These are phyloP conservation scores for Leccinum subtestaceum DNA, from an alignment of 768 basidiomycete genomes.

Conservation along the genomic window DNA sequence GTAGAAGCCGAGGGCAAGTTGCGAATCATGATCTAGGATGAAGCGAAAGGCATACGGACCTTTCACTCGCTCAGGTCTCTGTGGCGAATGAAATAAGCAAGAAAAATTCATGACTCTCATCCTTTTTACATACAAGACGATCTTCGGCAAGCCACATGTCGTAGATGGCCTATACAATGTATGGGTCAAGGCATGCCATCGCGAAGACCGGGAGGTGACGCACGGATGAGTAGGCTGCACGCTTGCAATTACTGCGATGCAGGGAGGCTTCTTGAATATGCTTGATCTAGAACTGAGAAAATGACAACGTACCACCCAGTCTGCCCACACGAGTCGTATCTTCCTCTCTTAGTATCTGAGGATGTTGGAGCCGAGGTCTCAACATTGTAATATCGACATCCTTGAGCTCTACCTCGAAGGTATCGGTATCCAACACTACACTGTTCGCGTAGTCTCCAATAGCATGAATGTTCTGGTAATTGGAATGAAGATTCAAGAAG, in stretches of 20 bases:
- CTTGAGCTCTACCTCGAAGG: slow-evolving; percentile 67
- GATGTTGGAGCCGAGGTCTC: slow-evolving; percentile 85
- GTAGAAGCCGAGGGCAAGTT: slow-evolving; percentile 81
- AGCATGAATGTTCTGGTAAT: slow-evolving; percentile 74
- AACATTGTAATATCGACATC: slow-evolving; percentile 60
- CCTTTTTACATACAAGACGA: slow-evolving; percentile 56
- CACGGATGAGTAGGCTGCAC: slow-evolving; percentile 88
- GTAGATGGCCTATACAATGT: slow-evolving; percentile 48
- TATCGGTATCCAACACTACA: slow-evolving; percentile 65
- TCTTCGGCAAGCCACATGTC: slow-evolving; percentile 91
- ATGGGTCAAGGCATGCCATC: neutral
- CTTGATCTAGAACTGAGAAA: neutral
- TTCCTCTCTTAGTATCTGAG: slow-evolving; percentile 72
- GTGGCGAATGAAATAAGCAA: neutral
- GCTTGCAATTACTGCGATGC: slow-evolving; percentile 73
- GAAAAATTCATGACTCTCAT: neutral
- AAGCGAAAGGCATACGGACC: slow-evolving; percentile 85
- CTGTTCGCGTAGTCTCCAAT: slow-evolving; percentile 88
- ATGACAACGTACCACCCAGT: slow-evolving; percentile 61
- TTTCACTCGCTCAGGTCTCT: slow-evolving; percentile 84
- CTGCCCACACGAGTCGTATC: slow-evolving; percentile 77
- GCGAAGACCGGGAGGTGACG: slow-evolving; percentile 22
- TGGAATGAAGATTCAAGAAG: neutral
- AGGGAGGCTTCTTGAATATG: neutral
- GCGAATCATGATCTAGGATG: slow-evolving; percentile 58